A percentile compares a stretch with the other conserved stretches of the same genome.
These are phyloP conservation scores for Zasmidium cellare DNA, from an alignment of 2,329 filamentous ascomycete genomes.

Conservation along the genomic window DNA sequence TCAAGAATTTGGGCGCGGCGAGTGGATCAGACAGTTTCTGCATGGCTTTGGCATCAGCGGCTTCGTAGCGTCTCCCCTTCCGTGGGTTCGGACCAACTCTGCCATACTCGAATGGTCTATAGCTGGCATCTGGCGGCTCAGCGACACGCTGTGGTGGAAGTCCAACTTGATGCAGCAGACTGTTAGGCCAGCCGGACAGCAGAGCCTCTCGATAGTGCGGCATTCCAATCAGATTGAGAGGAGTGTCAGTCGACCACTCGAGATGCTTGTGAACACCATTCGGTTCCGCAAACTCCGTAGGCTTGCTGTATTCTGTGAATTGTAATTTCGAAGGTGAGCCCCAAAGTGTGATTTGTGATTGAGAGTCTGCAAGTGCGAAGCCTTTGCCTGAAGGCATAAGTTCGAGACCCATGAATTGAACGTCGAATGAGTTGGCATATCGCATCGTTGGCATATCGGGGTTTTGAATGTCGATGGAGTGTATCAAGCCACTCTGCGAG, in stretches of 20 bases:
- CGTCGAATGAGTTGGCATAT: slow-evolving; percentile 72
- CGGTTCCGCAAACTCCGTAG: slow-evolving; percentile 74
- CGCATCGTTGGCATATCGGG: slow-evolving; percentile 83
- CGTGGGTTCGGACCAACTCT: slow-evolving; percentile 49
- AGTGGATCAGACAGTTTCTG: slow-evolving; percentile 59
- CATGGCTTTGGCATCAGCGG: slow-evolving; percentile 53
- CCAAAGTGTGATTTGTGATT: slow-evolving; percentile 81
- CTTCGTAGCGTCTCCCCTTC: slow-evolving; percentile 75
- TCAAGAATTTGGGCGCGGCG: slow-evolving; percentile 87
- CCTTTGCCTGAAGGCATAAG: slow-evolving; percentile 87
- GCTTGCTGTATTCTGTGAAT: slow-evolving; percentile 78
- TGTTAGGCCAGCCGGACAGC: slow-evolving; percentile 85
- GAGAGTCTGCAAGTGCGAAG: slow-evolving; percentile 75
- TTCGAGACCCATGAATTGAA: slow-evolving; percentile 76
- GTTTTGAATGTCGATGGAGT: slow-evolving; percentile 94
- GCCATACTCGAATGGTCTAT: slow-evolving; percentile 73
- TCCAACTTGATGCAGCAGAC: slow-evolving; percentile 80
- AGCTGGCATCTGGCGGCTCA: slow-evolving; percentile 67
- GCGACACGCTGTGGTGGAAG: slow-evolving; percentile 71
- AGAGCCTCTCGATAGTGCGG: slow-evolving; percentile 89
- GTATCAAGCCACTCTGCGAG: slow-evolving; percentile 88
- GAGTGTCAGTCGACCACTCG: slow-evolving; percentile 61
- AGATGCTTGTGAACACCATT: slow-evolving; percentile 54
- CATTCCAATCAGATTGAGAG: slow-evolving; percentile 83
- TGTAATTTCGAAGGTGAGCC: slow-evolving; percentile 81